Evolutionary conservation across 2,329 filamentous ascomycete genomes (phyloP).

Genomic region (Cordyceps cateniannulata): DNA sequence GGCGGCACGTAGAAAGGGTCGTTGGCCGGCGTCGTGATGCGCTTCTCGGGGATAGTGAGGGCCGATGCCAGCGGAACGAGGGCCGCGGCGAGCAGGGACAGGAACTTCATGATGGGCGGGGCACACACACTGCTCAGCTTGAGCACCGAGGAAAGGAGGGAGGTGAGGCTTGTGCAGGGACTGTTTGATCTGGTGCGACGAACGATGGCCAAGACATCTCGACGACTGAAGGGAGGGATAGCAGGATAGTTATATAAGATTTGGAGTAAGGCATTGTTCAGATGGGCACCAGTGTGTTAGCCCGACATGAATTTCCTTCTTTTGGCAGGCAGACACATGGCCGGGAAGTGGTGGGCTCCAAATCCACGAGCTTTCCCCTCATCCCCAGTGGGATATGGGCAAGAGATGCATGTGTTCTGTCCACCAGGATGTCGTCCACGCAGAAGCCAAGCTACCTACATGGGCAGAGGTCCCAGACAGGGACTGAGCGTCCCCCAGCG

Average conservation of each 20-base stretch:
- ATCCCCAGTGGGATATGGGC: no score
- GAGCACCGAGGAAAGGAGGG: neutral
- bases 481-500: neutral
- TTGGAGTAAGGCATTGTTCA: neutral
- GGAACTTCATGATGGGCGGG: slow-evolving; percentile 6
- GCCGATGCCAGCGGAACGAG: slow-evolving; percentile 1
- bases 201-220: neutral
- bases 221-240: neutral
- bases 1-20: slow-evolving; percentile 12
- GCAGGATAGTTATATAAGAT: neutral
- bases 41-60: slow-evolving; percentile 1
- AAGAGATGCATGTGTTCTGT: no score
- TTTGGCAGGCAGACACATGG: neutral
- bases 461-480: no score
- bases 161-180: neutral
- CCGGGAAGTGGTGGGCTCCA: neutral
- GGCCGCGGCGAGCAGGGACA: neutral
- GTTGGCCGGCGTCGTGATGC: neutral
- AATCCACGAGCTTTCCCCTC: no score
- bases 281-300: neutral
- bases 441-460: no score
- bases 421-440: no score
- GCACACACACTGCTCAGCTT: neutral
- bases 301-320: neutral
- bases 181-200: neutral